phyloP scores from a whole-genome alignment of 352 stramenopile genomes.

The Pythium biforme region DNA sequence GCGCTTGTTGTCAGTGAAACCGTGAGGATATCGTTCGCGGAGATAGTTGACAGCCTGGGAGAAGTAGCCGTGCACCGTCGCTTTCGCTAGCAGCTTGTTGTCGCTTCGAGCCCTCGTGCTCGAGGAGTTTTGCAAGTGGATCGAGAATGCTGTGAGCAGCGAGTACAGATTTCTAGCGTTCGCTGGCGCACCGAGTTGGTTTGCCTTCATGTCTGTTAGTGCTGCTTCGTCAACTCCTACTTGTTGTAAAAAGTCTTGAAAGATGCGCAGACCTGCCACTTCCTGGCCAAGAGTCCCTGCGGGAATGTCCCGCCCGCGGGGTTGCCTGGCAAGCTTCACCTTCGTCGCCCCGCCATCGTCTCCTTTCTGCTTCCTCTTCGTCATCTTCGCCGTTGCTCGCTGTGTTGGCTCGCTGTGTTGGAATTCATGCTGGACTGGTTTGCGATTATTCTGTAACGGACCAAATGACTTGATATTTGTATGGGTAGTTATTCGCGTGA shows the following conservation, averaged over 20 bases:
- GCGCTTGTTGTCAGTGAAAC: constrained; percentile 12
- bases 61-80: constrained; percentile 16
- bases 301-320: not conserved
- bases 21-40: constrained; percentile 6
- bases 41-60: constrained; percentile 19
- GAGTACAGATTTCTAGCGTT: constrained; percentile 16
- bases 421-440: not conserved
- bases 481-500: not conserved
- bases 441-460: not conserved
- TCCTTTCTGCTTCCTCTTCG: not conserved
- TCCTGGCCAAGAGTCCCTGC: not conserved
- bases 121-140: constrained; percentile 26
- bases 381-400: too few species aligned
- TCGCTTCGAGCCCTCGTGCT: constrained; percentile 5
- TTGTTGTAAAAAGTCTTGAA: not conserved
- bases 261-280: not conserved
- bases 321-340: not conserved
- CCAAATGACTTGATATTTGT: not conserved
- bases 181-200: not conserved
- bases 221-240: not conserved
- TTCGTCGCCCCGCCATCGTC: not conserved
- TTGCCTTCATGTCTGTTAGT: not conserved
- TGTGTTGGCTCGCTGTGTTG: not conserved
- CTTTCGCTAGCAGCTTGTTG: constrained; percentile 18
- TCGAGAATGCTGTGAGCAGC: constrained; percentile 19